Evolutionary conservation across 2,329 filamentous ascomycete genomes (phyloP).

Genomic region (Pseudodiploospora longispora): DNA sequence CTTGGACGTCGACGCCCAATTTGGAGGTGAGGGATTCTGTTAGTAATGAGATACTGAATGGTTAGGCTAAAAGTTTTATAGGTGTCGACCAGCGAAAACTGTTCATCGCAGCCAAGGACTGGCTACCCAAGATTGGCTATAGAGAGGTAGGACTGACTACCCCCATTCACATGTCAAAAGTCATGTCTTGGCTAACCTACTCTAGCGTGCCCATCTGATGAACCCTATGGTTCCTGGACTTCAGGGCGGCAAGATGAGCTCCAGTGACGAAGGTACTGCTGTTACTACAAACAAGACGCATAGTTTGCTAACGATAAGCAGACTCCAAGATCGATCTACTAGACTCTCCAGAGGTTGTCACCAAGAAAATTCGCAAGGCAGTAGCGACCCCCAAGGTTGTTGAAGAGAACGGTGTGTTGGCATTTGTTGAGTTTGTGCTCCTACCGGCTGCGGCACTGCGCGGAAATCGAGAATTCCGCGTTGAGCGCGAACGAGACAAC

Average conservation of each 20-base stretch:
- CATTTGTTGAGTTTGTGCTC: constrained; percentile 80
- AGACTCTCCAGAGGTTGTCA: constrained; percentile 64
- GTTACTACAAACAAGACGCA: neutral
- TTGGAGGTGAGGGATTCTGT: constrained; percentile 49
- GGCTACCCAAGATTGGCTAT: constrained; percentile 80
- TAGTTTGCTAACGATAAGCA: constrained; percentile 15
- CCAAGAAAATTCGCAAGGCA: constrained; percentile 81
- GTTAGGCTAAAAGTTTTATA: constrained; percentile 3
- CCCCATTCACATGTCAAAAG: neutral
- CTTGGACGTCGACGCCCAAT: constrained; percentile 79
- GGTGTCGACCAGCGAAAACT: constrained; percentile 78
- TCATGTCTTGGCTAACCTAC: constrained; percentile 5
- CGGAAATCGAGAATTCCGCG: constrained; percentile 55
- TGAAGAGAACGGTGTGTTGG: constrained; percentile 79
- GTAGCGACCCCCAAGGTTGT: constrained; percentile 66
- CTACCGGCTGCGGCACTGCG: constrained; percentile 66
- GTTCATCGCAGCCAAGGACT: constrained; percentile 77
- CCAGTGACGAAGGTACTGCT: constrained; percentile 54
- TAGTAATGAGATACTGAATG: neutral
- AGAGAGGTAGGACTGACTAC: constrained; percentile 39
- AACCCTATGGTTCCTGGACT: constrained; percentile 85
- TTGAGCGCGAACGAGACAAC: constrained; percentile 56
- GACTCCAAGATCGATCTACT: constrained; percentile 93
- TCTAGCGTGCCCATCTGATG: constrained; percentile 29
- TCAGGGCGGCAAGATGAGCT: constrained; percentile 77